Conservation (phyloP, 2,329 filamentous ascomycete genomes). For the Botryosphaeria dothidea region DNA sequence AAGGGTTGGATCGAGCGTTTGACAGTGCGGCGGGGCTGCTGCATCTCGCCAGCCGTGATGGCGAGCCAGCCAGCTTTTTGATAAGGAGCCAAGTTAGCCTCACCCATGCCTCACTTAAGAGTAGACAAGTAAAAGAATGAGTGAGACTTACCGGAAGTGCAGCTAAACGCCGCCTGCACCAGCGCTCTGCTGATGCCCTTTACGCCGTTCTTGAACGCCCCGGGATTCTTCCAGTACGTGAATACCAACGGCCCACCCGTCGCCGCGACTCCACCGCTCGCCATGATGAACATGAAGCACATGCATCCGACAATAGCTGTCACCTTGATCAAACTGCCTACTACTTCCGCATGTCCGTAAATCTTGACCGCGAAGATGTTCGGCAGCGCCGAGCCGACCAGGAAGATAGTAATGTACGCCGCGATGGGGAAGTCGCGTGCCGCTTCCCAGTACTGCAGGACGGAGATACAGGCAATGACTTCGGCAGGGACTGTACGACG, state of each 20-base stretch:
- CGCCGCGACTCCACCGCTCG: slow-evolving; percentile 34
- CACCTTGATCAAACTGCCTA: slow-evolving; percentile 43
- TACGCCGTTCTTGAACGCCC: slow-evolving; percentile 1
- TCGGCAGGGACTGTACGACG: slow-evolving; percentile 19
- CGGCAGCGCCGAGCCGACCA: slow-evolving; percentile 43
- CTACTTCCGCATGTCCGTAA: slow-evolving; percentile 52
- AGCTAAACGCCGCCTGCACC: slow-evolving; percentile 41
- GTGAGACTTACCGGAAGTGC: slow-evolving; percentile 39
- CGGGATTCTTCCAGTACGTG: slow-evolving; percentile 29
- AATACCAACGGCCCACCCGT: slow-evolving; percentile 37
- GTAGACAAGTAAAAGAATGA: slow-evolving; percentile 36
- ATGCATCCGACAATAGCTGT: slow-evolving; percentile 19
- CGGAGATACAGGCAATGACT: slow-evolving; percentile 24
- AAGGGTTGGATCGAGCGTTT: slow-evolving; percentile 55
- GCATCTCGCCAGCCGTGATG: slow-evolving; percentile 37
- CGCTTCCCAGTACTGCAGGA: slow-evolving; percentile 30
- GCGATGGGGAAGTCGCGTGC: slow-evolving; percentile 36
- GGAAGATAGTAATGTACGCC: slow-evolving; percentile 50
- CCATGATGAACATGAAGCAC: slow-evolving; percentile 26
- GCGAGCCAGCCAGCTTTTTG: slow-evolving; percentile 39
- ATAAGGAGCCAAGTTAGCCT: slow-evolving; percentile 44
- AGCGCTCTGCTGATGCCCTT: slow-evolving; percentile 35
- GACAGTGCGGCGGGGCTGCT: slow-evolving; percentile 44
- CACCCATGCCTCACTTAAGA: slow-evolving; percentile 32
- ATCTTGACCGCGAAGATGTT: slow-evolving; percentile 44